Evolutionary conservation across 257 asterid species (phyloP), one percentile per base, ranked within the genome.

Genomic region (Mentha longifolia): DNA sequence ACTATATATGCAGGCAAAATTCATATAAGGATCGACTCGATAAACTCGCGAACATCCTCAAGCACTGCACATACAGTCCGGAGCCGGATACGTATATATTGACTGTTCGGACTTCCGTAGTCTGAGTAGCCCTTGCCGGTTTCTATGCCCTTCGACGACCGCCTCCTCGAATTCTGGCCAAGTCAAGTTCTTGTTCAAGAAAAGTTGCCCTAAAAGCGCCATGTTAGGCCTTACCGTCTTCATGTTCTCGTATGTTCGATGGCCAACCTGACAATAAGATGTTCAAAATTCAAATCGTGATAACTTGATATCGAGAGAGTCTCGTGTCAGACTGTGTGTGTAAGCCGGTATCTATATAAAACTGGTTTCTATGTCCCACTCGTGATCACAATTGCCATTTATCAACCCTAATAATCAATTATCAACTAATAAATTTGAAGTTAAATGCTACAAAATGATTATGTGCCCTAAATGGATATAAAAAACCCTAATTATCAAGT

Each of bases 181-280:
- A 50, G 51, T 82, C 76, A 88, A 67, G 76, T 66, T 95, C 87
- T 92, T 92, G 79, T 95, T 95, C 83, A 88, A 66, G 91, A 95
- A 95, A 57, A 90, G 90, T 74, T 83, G 98, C 22, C 99, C 99
- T 61, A 92, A 62, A 33, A 95, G 73, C 30, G 87, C 92, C 99
- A 95, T 95, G 81, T 88, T 95, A 1, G 99, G 99, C 85, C 98
- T 82, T 80, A 95, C 82, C 6, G 96, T 92, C 89, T 92, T 92
- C 87, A 65, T 50, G 79, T 87, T 90, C 47, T 78, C 85, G 41
- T 88, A 89, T 0, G 98, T 88, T 30, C 98, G 84, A 60, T 90
- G 98, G 3, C 97, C 98, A n/a, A 80, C 92, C 98, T 92, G 85
- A 62, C 46, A 60, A 71, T 14, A 68, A 49, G 10, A 20, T 37